Percentiles rank a stretch among this genome's conserved stretches.
Conservation (phyloP, 2,329 filamentous ascomycete genomes). For the Bipolaris bicolor region DNA sequence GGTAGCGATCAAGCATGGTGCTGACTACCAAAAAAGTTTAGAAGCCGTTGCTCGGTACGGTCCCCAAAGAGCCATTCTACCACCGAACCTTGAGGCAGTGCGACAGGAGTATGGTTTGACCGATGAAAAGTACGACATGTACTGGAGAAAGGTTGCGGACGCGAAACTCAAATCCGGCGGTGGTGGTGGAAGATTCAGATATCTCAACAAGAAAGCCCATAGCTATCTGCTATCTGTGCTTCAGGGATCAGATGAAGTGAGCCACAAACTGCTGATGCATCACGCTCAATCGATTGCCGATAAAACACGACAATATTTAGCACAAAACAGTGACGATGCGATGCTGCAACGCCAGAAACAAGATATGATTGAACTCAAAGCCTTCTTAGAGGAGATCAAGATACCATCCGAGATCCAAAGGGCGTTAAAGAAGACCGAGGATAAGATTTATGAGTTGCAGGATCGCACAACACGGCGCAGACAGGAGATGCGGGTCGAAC, state of each 20-base stretch:
- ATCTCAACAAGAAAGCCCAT: not conserved
- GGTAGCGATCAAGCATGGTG: not conserved
- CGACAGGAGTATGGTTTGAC: not conserved
- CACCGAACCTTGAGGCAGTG: not conserved
- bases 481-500: not conserved
- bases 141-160: not conserved
- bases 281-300: not conserved
- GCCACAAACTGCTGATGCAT: not conserved
- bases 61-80: not conserved
- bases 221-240: not conserved
- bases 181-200: not conserved
- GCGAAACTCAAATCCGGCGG: not conserved
- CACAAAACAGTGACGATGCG: not conserved
- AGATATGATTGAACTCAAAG: not conserved
- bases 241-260: not conserved
- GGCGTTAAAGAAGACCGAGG: not conserved
- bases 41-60: not conserved
- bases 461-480: not conserved
- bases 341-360: not conserved
- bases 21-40: not conserved
- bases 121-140: not conserved
- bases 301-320: not conserved
- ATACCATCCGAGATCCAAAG: not conserved
- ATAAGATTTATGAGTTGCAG: conserved; percentile 3
- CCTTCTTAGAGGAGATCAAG: not conserved